Percentiles rank a stretch among this genome's conserved stretches.
phyloP scores from a whole-genome alignment of 225 moss, liverwort and hornwort genomes.

The Physcomitrium patens region DNA sequence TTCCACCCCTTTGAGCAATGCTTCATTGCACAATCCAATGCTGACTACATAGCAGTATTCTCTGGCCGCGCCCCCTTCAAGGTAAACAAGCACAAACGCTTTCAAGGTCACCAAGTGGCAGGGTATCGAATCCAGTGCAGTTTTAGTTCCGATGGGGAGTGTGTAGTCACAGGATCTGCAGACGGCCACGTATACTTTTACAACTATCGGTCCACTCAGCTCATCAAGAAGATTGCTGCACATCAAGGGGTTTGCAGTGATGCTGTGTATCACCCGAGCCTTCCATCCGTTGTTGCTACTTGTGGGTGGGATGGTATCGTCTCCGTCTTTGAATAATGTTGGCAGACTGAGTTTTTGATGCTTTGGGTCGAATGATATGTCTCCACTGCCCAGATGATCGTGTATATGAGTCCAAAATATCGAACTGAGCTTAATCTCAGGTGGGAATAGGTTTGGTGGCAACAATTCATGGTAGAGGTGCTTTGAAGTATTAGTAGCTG shows the following conservation, averaged over 20 bases:
- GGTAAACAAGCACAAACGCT: constrained; percentile 84
- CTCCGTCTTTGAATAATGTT: constrained; percentile 61
- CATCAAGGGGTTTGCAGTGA: constrained; percentile 72
- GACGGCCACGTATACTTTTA: constrained; percentile 78
- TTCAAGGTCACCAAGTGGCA: constrained; percentile 85
- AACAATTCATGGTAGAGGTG: too few species aligned
- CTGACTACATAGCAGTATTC: constrained; percentile 92
- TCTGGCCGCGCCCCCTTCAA: constrained; percentile 84
- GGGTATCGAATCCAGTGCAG: constrained; percentile 87
- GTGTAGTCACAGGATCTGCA: constrained; percentile 83
- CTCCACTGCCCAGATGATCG: too few species aligned
- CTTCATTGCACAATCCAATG: constrained; percentile 91
- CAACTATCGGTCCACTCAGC: constrained; percentile 69
- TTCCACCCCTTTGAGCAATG: constrained; percentile 86
- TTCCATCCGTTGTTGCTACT: constrained; percentile 86
- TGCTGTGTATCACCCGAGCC: constrained; percentile 78
- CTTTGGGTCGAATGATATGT: too few species aligned
- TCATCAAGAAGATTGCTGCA: constrained; percentile 61
- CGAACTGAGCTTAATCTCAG: too few species aligned
- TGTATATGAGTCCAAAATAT: too few species aligned
- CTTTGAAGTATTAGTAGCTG: too few species aligned
- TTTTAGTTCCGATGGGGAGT: constrained; percentile 89
- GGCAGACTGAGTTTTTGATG: not conserved
- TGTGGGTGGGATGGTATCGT: constrained; percentile 85
- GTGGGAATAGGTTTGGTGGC: too few species aligned